Base-by-base conservation (phyloP, 1,284 basidiomycete species). In the Waitea zeae region DNA sequence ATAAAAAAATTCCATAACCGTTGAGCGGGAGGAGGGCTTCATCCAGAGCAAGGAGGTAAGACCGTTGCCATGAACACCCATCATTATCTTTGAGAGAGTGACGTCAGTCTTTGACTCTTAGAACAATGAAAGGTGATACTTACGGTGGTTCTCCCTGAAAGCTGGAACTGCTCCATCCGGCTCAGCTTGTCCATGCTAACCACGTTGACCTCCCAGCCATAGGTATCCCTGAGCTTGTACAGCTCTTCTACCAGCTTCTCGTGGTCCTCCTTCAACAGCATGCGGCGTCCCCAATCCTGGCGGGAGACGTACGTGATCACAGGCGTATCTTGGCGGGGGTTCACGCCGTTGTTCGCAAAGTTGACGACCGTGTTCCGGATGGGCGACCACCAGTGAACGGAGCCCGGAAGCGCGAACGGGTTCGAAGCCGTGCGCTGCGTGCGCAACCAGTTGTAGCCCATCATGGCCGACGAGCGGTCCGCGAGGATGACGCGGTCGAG, bases 281-380 rank as follows among this genome's bases (percentile, higher is more conserved):
- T 79, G 17, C 87, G 64, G 13, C 84, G 59, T n/a, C 75, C 79
- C 84, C 86, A 89, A 7, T 65, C 71, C 49, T 92, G 87, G 11
- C 87, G 64, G 9, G 78, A 83, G 41, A 92, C 70, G 48, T 90
- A 89, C 7, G 84, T 89, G 53, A 90, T 86, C 20, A 89, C 87
- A 1, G 65, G 71, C n/a, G 22, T 59, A 39, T 46, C 48, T 12
- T 41, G 42, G 18, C 46, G 49, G 5, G 41, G 46, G 39, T 45
- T 48, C 27, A 50, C 48, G 17, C 62, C 61, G 17, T 74, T 49
- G 0, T 78, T 78, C 5, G 79, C 67, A 44, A 81, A 77, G 41
- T 70, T 63, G 34, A 84, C 59, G 19, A 88, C 68, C 38, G 74
- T 77, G 44, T 71, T 69, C 26, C 84, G 62, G 33, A 88, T 60